A percentile compares a stretch with the other conserved stretches of the same genome.
These are phyloP conservation scores for Parsonsia alboflavescens DNA, from an alignment of 257 asterid genomes.

Conservation along the genomic window DNA sequence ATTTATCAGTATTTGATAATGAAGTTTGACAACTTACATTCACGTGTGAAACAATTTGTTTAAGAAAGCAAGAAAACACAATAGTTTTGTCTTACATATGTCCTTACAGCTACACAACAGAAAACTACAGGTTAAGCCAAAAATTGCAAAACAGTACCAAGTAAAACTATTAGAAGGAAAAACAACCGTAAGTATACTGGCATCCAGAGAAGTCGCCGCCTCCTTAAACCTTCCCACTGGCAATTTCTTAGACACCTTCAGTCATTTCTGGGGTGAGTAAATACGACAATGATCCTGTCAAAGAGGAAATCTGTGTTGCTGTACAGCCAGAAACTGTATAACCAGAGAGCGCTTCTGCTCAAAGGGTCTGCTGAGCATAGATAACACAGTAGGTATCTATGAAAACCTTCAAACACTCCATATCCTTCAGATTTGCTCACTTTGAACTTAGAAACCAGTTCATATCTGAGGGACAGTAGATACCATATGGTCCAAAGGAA, in stretches of 20 bases:
- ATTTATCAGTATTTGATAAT: neutral
- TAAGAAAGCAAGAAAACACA: neutral
- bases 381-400: too few relatives aligned
- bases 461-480: neutral
- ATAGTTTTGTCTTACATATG: neutral
- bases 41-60: neutral
- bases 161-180: neutral
- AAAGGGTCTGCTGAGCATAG: neutral
- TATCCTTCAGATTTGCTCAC: neutral
- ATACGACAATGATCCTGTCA: constrained; percentile 1
- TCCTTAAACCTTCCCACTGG: neutral
- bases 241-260: neutral
- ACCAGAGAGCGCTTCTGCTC: constrained; percentile 13
- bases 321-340: constrained; percentile 26
- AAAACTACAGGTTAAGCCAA: neutral
- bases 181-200: neutral
- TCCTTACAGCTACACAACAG: neutral
- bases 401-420: neutral
- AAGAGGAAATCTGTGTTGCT: constrained; percentile 4
- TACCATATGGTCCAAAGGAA: neutral
- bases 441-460: neutral
- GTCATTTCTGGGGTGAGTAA: neutral
- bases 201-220: constrained; percentile 4
- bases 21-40: neutral
- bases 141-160: neutral